A percentile compares a stretch with the other conserved stretches of the same genome.
Evolutionary conservation across 352 stramenopile species (phyloP).

Genomic region (Pythium pyrilobum): DNA sequence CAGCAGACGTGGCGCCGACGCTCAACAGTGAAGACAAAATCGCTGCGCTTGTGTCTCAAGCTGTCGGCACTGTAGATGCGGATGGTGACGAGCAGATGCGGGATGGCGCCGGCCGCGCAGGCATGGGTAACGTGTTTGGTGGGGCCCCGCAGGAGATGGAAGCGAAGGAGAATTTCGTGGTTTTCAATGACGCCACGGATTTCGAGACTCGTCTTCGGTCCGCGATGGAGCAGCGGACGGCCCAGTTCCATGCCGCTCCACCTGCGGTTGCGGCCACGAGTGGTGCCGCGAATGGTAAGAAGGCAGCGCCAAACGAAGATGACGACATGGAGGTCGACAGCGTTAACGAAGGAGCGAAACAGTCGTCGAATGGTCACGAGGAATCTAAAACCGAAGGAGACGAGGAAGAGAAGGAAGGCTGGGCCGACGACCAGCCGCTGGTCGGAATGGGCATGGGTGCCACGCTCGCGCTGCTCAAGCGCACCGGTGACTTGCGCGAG

Average conservation of each 20-base stretch:
- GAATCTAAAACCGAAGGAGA: constrained; percentile 25
- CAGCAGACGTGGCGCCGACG: neutral
- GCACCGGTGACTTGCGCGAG: constrained; percentile 90
- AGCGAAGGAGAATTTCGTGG: constrained; percentile 38
- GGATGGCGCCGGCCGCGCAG: neutral
- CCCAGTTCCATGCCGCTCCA: constrained; percentile 33
- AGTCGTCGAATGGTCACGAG: constrained; percentile 16
- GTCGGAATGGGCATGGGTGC: constrained; percentile 85
- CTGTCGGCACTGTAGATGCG: constrained; percentile 21
- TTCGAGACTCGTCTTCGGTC: constrained; percentile 73
- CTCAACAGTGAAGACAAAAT: constrained; percentile 53
- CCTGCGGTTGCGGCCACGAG: neutral
- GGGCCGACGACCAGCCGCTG: constrained; percentile 82
- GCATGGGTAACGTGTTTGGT: constrained; percentile 36
- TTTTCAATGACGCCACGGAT: constrained; percentile 84
- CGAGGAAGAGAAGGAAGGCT: constrained; percentile 50
- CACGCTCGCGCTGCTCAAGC: constrained; percentile 90
- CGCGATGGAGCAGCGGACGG: constrained; percentile 66
- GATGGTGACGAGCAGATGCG: constrained; percentile 19
- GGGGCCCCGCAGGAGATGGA: constrained; percentile 29
- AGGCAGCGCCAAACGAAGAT: neutral
- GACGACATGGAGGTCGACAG: constrained; percentile 23
- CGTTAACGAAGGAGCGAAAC: constrained; percentile 28
- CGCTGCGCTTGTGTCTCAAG: constrained; percentile 44
- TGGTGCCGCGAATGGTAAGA: neutral